phyloP scores from a whole-genome alignment of 2,329 filamentous ascomycete genomes.

The Aspergillus carbonarius region DNA sequence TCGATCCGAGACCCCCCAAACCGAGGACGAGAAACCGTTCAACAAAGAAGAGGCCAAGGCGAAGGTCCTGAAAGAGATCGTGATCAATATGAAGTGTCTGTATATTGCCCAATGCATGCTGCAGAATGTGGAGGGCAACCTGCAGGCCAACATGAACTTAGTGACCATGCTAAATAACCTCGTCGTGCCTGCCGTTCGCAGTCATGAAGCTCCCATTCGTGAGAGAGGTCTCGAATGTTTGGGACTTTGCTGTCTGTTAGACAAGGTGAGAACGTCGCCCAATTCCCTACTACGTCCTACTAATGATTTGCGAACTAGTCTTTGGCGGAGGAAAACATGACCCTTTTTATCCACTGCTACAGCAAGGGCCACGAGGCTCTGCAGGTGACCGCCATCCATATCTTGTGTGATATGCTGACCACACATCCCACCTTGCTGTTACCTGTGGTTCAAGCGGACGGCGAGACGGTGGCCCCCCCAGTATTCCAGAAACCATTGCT shows the following conservation, averaged over 20 bases:
- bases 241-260: slow-evolving; percentile 85
- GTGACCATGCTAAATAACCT: slow-evolving; percentile 98
- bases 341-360: slow-evolving; percentile 94
- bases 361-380: slow-evolving; percentile 85
- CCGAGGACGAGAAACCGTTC: slow-evolving; percentile 59
- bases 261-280: slow-evolving; percentile 57
- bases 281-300: neutral
- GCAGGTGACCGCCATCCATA: slow-evolving; percentile 86
- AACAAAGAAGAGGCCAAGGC: slow-evolving; percentile 66
- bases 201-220: slow-evolving; percentile 86
- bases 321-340: slow-evolving; percentile 86
- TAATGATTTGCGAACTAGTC: slow-evolving; percentile 50
- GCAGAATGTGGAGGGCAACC: slow-evolving; percentile 81
- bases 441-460: slow-evolving; percentile 43
- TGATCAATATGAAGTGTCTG: slow-evolving; percentile 97
- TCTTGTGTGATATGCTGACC: slow-evolving; percentile 88
- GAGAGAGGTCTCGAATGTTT: slow-evolving; percentile 87
- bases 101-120: slow-evolving; percentile 98
- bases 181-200: slow-evolving; percentile 90
- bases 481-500: slow-evolving; percentile 63
- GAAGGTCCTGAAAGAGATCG: slow-evolving; percentile 71
- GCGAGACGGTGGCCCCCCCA: slow-evolving; percentile 50
- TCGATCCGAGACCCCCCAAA: slow-evolving; percentile 45
- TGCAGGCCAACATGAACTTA: slow-evolving; percentile 87
- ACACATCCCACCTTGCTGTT: slow-evolving; percentile 81